These are phyloP conservation scores for Schoenoplectus tabernaemontani DNA, from an alignment of 202 grass and related monocot species.

Conservation along the genomic window DNA sequence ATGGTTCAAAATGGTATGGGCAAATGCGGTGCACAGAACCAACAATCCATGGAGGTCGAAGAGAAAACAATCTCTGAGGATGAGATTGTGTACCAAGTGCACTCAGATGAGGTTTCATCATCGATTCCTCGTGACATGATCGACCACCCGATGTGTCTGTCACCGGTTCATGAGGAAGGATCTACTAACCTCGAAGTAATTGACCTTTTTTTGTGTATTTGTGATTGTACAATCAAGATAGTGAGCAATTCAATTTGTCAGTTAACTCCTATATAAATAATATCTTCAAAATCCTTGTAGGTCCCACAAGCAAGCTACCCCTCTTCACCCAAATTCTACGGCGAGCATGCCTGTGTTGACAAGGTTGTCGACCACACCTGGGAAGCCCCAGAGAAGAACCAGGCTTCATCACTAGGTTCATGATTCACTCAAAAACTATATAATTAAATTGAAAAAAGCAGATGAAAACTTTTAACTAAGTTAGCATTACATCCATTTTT, in stretches of 20 bases:
- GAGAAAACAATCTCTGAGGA: constrained; percentile 87
- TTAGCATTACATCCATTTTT: too few species aligned
- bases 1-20: constrained; percentile 88
- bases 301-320: constrained; percentile 25
- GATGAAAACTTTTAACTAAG: too few species aligned
- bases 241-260: background rate
- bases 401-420: constrained; percentile 43
- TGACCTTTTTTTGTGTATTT: background rate
- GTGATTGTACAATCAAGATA: background rate
- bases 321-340: constrained; percentile 16
- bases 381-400: constrained; percentile 50
- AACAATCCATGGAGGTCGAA: constrained; percentile 30
- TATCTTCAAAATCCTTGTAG: constrained; percentile 3
- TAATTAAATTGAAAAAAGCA: background rate
- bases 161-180: constrained; percentile 62
- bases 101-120: constrained; percentile 9
- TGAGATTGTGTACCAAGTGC: constrained; percentile 52
- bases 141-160: constrained; percentile 60
- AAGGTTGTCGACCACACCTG: constrained; percentile 50
- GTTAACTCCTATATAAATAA: background rate
- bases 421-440: background rate
- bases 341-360: constrained; percentile 33
- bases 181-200: constrained; percentile 32
- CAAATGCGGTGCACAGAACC: constrained; percentile 48
- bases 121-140: constrained; percentile 36